Percentiles rank a stretch among this genome's conserved stretches.
phyloP scores from a whole-genome alignment of 1,284 basidiomycete species.

The Rhodotorula sp. region DNA sequence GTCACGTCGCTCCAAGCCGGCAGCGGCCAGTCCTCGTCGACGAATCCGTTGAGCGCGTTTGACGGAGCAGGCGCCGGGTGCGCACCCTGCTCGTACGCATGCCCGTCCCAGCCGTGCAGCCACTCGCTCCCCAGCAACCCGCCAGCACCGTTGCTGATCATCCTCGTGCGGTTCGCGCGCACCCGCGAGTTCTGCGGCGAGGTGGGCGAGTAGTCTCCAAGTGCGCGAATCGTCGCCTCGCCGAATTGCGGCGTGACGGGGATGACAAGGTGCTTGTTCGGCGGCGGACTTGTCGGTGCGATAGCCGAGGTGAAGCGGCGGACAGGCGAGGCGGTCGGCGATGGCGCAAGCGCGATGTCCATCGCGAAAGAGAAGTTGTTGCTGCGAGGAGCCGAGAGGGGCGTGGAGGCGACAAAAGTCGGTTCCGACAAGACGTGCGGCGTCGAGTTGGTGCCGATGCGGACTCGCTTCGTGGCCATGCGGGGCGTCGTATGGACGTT shows the following conservation, averaged over 20 bases:
- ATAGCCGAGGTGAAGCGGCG: conserved; percentile 15
- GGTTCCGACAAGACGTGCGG: conserved; percentile 27
- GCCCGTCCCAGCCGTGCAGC: conserved; percentile 7
- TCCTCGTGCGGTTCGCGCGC: conserved; percentile 25
- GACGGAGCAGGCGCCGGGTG: background rate
- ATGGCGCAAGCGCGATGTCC: conserved; percentile 36
- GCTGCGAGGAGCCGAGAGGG: conserved; percentile 23
- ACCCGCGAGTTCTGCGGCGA: conserved; percentile 27
- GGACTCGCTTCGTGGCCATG: conserved; percentile 15
- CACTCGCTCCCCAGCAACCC: conserved; percentile 18
- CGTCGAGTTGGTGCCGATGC: conserved; percentile 17
- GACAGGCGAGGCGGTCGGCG: conserved; percentile 29
- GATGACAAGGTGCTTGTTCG: conserved; percentile 13
- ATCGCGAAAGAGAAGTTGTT: conserved; percentile 18
- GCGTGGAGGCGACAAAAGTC: conserved; percentile 24
- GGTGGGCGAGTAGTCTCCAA: conserved; percentile 37
- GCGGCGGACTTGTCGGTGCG: background rate
- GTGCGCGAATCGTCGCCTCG: conserved; percentile 6
- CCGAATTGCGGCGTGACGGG: conserved; percentile 33
- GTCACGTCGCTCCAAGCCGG: conserved; percentile 31
- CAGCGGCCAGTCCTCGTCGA: background rate
- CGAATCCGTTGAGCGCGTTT: background rate
- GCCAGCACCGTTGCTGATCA: conserved; percentile 30
- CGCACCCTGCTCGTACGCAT: background rate
- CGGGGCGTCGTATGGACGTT: conserved; percentile 5